Base-by-base conservation (phyloP, 2,329 filamentous ascomycete species). In the Teratosphaeria viscida region DNA sequence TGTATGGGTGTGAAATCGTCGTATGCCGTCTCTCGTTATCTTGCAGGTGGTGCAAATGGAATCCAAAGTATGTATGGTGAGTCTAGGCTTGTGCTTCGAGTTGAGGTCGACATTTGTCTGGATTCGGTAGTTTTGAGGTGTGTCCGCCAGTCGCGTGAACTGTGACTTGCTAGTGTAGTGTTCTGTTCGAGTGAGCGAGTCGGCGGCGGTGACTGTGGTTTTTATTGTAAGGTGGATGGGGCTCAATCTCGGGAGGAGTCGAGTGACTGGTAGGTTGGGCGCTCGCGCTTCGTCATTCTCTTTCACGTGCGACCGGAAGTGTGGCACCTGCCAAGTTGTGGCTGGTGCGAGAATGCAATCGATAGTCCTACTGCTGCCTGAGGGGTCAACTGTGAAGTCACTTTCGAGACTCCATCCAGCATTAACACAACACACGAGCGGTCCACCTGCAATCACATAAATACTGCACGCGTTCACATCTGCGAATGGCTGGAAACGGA, bases 31-130 rank as follows among this genome's bases (percentile, higher is more conserved):
- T 29, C 27, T 56, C 35, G 60, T 58, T 66, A 66, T 65, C 63
- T 64, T 34, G 65, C 62, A 58, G 63, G 61, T 53, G 62, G 59
- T 59, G 62, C 63, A 64, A 60, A 63, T 57, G 60, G 62, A 37
- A 60, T 55, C 64, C 63, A 64, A 55, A 65, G 65, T 62, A 62
- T 58, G 59, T 58, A 61, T 59, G 61, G 64, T 63, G 61, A 59
- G 62, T 60, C 61, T 60, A 59, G 59, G 60, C 58, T 63, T 52
- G 61, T 57, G 60, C 43, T 53, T 59, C 55, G 60, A 61, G 39
- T 56, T 59, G 54, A 52, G 60, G 61, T 64, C 65, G 68, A 68
- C 68, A 70, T 70, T 67, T 56, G 62, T 54, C 29, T 63, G 60
- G 52, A 52, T 57, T 61, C 56, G 52, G 52, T 57, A 23, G 16